Percentiles rank a stretch among this genome's conserved stretches.
Conservation (phyloP, 1,139 yeast genomes). For the Geotrichum citri-aurantii region DNA sequence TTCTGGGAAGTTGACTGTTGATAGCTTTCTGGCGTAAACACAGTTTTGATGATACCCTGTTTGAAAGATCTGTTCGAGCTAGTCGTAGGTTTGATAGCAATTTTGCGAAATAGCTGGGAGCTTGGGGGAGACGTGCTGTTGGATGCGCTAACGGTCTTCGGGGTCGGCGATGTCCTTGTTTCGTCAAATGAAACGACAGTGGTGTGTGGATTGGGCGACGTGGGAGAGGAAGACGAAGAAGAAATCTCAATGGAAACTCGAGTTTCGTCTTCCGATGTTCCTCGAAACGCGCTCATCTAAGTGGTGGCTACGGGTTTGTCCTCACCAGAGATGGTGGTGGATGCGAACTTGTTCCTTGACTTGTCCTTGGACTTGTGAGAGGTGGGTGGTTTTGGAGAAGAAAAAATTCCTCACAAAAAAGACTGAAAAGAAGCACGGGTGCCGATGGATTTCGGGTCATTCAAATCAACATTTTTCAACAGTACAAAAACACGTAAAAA, state of each 20-base stretch:
- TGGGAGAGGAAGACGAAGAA: not conserved
- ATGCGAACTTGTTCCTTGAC: not conserved
- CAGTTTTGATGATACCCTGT: not conserved
- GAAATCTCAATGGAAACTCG: not conserved
- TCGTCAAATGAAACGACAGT: not conserved
- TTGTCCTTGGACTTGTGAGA: not conserved
- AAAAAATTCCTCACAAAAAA: not conserved
- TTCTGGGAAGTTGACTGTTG: not conserved
- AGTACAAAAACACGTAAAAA: not conserved
- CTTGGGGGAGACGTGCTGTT: not conserved
- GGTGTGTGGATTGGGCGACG: not conserved
- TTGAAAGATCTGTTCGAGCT: not conserved
- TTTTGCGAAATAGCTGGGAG: not conserved
- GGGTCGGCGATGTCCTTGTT: not conserved
- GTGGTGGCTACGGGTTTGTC: not conserved
- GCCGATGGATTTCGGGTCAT: not conserved
- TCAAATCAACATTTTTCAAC: not conserved
- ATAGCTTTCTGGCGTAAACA: not conserved
- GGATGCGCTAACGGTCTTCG: not conserved
- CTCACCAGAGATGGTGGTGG: not conserved
- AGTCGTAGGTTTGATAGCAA: not conserved
- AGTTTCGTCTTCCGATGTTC: not conserved
- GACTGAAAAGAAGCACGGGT: not conserved
- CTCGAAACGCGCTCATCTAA: not conserved
- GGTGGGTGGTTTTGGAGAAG: not conserved